Evolutionary conservation across 2,329 filamentous ascomycete species (phyloP).

Genomic region (Colletotrichum coccodes): DNA sequence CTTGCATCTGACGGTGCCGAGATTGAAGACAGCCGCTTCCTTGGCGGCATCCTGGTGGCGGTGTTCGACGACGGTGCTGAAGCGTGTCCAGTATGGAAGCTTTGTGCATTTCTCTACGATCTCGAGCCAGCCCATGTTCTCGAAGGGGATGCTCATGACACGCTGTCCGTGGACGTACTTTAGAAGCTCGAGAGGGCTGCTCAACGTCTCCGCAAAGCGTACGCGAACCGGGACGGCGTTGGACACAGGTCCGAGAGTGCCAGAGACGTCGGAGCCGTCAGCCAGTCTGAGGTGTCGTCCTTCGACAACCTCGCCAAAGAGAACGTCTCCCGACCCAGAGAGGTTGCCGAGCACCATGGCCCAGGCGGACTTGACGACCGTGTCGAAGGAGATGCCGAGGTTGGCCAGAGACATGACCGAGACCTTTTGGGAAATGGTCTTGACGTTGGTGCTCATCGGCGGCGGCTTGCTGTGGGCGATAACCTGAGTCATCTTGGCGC

Average conservation of each 20-base stretch:
- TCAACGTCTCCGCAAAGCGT: conserved; percentile 52
- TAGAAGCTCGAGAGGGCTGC: conserved; percentile 60
- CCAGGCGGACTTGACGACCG: conserved; percentile 68
- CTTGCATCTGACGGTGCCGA: conserved; percentile 57
- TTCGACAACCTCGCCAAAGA: conserved; percentile 65
- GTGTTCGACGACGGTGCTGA: conserved; percentile 66
- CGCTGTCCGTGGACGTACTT: conserved; percentile 60
- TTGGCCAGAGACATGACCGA: conserved; percentile 52
- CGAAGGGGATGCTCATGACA: conserved; percentile 56
- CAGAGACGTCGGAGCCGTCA: conserved; percentile 64
- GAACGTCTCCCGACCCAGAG: conserved; percentile 59
- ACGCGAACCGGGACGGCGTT: conserved; percentile 62
- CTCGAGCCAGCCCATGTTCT: conserved; percentile 61
- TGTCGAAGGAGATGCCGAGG: conserved; percentile 59
- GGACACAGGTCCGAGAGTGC: conserved; percentile 57
- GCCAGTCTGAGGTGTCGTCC: conserved; percentile 55
- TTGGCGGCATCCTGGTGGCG: conserved; percentile 52
- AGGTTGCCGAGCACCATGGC: conserved; percentile 63
- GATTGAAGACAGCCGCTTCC: conserved; percentile 51
- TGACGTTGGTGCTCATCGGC: conserved; percentile 48
- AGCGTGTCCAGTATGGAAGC: conserved; percentile 64
- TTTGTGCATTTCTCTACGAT: conserved; percentile 63
- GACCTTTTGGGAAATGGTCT: conserved; percentile 52
- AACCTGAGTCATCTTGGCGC: conserved; percentile 57
- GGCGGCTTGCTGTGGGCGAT: conserved; percentile 53